phyloP scores from a whole-genome alignment of 1,284 basidiomycete genomes.

The Retiboletus flavoniger region DNA sequence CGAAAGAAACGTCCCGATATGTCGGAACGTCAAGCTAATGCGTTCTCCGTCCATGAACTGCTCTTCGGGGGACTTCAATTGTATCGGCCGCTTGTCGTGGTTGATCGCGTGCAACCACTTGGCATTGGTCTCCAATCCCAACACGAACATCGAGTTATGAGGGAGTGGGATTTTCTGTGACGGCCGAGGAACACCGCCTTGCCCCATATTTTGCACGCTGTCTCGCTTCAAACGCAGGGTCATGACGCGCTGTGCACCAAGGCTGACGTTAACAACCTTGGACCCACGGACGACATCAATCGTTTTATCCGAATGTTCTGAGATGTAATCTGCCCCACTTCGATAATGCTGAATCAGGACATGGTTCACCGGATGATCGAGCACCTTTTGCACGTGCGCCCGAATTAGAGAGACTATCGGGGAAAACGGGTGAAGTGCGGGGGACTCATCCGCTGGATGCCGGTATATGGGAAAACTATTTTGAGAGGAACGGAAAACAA shows the following conservation, averaged over 20 bases:
- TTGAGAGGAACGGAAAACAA: background rate
- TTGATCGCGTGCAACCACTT: constrained; percentile 71
- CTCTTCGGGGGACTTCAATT: constrained; percentile 54
- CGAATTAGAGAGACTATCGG: constrained; percentile 64
- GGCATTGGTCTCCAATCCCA: constrained; percentile 68
- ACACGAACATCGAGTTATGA: constrained; percentile 75
- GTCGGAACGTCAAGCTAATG: constrained; percentile 74
- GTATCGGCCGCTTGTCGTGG: constrained; percentile 61
- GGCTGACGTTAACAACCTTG: constrained; percentile 71
- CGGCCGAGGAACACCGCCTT: constrained; percentile 34
- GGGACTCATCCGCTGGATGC: constrained; percentile 73
- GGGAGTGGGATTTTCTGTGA: constrained; percentile 66
- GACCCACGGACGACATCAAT: constrained; percentile 70
- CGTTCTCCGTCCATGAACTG: constrained; percentile 54
- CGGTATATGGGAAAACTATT: constrained; percentile 71
- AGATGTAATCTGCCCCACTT: constrained; percentile 72
- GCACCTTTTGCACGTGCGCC: constrained; percentile 52
- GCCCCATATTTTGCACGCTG: constrained; percentile 21
- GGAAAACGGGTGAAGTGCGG: constrained; percentile 61
- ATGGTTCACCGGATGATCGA: constrained; percentile 68
- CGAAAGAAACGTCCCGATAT: constrained; percentile 70
- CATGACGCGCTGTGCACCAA: constrained; percentile 73
- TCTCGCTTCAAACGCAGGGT: constrained; percentile 64
- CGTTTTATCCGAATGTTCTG: constrained; percentile 80
- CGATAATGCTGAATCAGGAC: constrained; percentile 78